Evolutionary conservation across 2,329 filamentous ascomycete species (phyloP).

Genomic region (Sporothrix pallida): DNA sequence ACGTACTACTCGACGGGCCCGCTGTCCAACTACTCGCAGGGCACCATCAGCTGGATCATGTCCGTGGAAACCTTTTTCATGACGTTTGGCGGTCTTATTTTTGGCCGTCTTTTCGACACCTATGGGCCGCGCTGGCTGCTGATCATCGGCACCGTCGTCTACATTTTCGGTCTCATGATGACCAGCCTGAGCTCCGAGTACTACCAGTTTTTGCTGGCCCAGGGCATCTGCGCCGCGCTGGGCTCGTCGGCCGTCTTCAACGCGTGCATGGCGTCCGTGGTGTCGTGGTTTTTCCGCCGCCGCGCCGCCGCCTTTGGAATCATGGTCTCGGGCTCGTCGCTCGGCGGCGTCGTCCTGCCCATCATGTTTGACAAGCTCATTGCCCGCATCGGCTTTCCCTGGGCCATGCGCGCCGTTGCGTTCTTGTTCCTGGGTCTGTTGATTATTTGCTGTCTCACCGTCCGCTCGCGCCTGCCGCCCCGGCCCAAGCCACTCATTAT

Average conservation of each 20-base stretch:
- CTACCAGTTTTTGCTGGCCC: slow-evolving; percentile 51
- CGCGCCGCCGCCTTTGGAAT: slow-evolving; percentile 57
- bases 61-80: slow-evolving; percentile 56
- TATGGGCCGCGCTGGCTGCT: slow-evolving; percentile 64
- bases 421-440: slow-evolving; percentile 48
- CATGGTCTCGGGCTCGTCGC: slow-evolving; percentile 54
- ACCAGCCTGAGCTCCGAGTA: slow-evolving; percentile 53
- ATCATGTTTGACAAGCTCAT: slow-evolving; percentile 62
- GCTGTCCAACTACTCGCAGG: slow-evolving; percentile 54
- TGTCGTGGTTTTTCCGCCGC: slow-evolving; percentile 55
- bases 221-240: slow-evolving; percentile 45
- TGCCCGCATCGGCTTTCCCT: slow-evolving; percentile 51
- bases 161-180: slow-evolving; percentile 67
- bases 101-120: slow-evolving; percentile 59
- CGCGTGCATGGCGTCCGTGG: slow-evolving; percentile 45
- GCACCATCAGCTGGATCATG: slow-evolving; percentile 63
- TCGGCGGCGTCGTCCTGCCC: slow-evolving; percentile 61
- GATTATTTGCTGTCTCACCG: slow-evolving; percentile 42
- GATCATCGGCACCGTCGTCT: slow-evolving; percentile 56
- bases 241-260: slow-evolving; percentile 48
- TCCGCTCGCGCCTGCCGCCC: slow-evolving; percentile 47
- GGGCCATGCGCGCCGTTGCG: slow-evolving; percentile 48
- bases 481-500: slow-evolving; percentile 51
- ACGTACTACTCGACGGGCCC: slow-evolving; percentile 59
- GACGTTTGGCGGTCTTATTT: slow-evolving; percentile 54